Evolutionary conservation across 2,329 filamentous ascomycete genomes (phyloP).

Genomic region (Aspergillus sp.): DNA sequence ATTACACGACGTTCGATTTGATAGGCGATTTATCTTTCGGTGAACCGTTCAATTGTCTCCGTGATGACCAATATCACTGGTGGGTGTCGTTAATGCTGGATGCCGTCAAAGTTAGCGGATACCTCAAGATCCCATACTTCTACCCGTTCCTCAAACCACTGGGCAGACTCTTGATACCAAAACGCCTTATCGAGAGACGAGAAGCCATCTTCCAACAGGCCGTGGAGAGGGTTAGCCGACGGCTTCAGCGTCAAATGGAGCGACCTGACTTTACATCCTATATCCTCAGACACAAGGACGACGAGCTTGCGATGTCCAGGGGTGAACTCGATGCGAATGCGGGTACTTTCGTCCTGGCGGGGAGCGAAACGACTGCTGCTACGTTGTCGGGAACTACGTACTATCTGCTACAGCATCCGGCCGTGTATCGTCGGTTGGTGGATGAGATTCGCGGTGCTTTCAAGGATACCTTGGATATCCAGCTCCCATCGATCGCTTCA

Average conservation of each 20-base stretch:
- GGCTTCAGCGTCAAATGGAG: slow-evolving; percentile 9
- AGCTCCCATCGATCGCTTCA: slow-evolving; percentile 7
- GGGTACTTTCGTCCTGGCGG: slow-evolving; percentile 17
- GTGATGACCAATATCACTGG: slow-evolving; percentile 19
- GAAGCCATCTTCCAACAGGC: slow-evolving; percentile 11
- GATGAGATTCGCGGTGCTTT: slow-evolving; percentile 22
- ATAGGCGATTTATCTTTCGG: slow-evolving; percentile 30
- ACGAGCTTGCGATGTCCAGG: slow-evolving; percentile 9
- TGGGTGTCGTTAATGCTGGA: slow-evolving; percentile 25
- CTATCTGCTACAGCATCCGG: slow-evolving; percentile 16
- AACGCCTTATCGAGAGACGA: slow-evolving; percentile 10
- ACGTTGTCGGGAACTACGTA: slow-evolving; percentile 8
- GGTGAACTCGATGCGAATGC: slow-evolving; percentile 19
- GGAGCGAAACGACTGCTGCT: slow-evolving; percentile 19
- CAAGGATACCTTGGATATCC: slow-evolving; percentile 13
- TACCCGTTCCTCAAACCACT: slow-evolving; percentile 13
- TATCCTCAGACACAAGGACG: slow-evolving; percentile 15
- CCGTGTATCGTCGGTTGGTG: slow-evolving; percentile 13
- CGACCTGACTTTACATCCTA: slow-evolving; percentile 20
- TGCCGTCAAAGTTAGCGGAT: slow-evolving; percentile 16
- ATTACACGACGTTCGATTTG: slow-evolving; percentile 28
- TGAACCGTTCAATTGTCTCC: slow-evolving; percentile 26
- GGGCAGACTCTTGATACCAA: slow-evolving; percentile 11
- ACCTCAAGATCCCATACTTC: slow-evolving; percentile 15
- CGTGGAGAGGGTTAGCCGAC: slow-evolving; percentile 15